Evolutionary conservation across 108 stramenopile genomes (phyloP).

Genomic region (Aureococcus anophagefferens): DNA sequence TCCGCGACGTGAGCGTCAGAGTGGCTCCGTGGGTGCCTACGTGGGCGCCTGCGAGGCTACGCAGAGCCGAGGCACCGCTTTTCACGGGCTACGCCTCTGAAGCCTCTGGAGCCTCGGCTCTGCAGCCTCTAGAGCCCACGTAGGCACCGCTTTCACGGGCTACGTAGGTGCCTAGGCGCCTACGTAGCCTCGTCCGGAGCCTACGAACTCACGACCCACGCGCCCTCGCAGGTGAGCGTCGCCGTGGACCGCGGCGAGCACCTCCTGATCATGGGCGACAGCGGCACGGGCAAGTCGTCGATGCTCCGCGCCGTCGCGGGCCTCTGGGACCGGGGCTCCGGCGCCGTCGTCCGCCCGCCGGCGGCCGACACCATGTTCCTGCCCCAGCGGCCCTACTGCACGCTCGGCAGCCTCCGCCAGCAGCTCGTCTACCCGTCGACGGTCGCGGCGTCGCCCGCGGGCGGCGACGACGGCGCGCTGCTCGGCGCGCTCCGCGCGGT

Average conservation of each 20-base stretch:
- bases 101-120: too few relatives aligned
- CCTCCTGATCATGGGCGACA: slow-evolving; percentile 78
- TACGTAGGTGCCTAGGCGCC: too few relatives aligned
- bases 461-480: slow-evolving; percentile 45
- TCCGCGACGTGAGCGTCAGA: slow-evolving; percentile 48
- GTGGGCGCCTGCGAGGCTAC: too few relatives aligned
- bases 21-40: too few relatives aligned
- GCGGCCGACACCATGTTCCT: slow-evolving; percentile 76
- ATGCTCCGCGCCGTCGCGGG: slow-evolving; percentile 82
- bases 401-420: slow-evolving; percentile 71
- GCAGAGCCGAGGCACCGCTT: too few relatives aligned
- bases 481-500: slow-evolving; percentile 59
- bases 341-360: slow-evolving; percentile 60
- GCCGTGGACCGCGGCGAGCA: slow-evolving; percentile 53
- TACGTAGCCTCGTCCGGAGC: too few relatives aligned
- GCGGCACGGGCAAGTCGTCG: slow-evolving; percentile 71
- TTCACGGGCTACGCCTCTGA: too few relatives aligned
- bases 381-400: slow-evolving; percentile 87
- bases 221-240: too few relatives aligned
- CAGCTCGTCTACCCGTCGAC: slow-evolving; percentile 74
- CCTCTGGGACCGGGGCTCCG: slow-evolving; percentile 74
- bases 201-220: too few relatives aligned
- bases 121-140: too few relatives aligned
- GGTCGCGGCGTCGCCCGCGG: slow-evolving; percentile 11
- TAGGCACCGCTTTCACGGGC: too few relatives aligned